phyloP scores from a whole-genome alignment of 495 filamentous ascomycete genomes.

The Chaetomium cochliodes region DNA sequence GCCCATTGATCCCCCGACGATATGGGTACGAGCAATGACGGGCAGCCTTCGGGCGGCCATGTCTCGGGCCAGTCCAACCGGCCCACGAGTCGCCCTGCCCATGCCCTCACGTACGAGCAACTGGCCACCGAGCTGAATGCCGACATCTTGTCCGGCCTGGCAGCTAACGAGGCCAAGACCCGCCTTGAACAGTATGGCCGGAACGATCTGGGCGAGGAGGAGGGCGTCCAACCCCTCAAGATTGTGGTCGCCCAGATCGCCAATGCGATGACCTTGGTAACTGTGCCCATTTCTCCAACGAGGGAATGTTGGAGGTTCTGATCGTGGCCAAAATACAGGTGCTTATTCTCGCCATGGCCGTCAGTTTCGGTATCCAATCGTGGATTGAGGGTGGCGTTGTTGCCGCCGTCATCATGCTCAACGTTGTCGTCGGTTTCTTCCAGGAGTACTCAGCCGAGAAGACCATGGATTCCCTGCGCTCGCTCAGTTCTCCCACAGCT shows the following conservation, averaged over 20 bases:
- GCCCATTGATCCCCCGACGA: background rate
- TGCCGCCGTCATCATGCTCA: slow-evolving; percentile 74
- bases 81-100: slow-evolving; percentile 60
- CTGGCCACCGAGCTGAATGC: slow-evolving; percentile 58
- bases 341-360: slow-evolving; percentile 77
- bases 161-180: slow-evolving; percentile 38
- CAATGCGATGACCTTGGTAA: slow-evolving; percentile 55
- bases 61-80: slow-evolving; percentile 55
- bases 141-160: slow-evolving; percentile 51
- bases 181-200: slow-evolving; percentile 47
- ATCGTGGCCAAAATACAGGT: slow-evolving; percentile 38
- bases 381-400: slow-evolving; percentile 86
- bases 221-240: slow-evolving; percentile 51
- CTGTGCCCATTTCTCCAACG: background rate
- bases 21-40: slow-evolving; percentile 12
- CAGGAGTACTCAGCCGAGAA: slow-evolving; percentile 89
- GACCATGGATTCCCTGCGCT: slow-evolving; percentile 76
- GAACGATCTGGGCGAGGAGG: slow-evolving; percentile 52
- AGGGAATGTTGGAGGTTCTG: slow-evolving; percentile 3
- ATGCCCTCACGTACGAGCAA: slow-evolving; percentile 56
- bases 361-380: slow-evolving; percentile 76
- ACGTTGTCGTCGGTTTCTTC: slow-evolving; percentile 72
- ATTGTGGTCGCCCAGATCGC: slow-evolving; percentile 56
- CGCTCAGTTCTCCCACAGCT: slow-evolving; percentile 76
- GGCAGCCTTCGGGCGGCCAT: slow-evolving; percentile 34